Base-by-base conservation (phyloP, 345 rosid species). In the Psidium friedrichsthalianum region DNA sequence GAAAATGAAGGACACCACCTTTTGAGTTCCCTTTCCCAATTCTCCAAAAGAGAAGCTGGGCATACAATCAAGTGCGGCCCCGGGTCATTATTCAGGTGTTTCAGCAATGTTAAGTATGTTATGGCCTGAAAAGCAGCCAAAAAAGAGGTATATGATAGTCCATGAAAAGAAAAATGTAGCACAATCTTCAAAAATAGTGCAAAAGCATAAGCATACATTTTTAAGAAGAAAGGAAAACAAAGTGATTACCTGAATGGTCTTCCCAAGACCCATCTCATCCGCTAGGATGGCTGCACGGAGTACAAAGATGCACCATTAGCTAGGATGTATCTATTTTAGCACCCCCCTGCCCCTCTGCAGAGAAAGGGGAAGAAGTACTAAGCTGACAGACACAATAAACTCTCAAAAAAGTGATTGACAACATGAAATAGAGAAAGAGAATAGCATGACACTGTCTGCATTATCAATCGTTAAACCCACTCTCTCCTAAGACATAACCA, bases 221-320 rank as follows among this genome's bases (percentile, higher is more conserved):
- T 10, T 20, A 44, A n/a, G 44, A 51, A 27, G 18, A 54, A 52
- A 42, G 25, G 15, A 7, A n/a, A 47, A 82, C 56, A 83, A 36
- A 76, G 85, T 69, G 49, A 74, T 54, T 86, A 97, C 99, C 99
- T 97, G 99, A 89, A 97, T 92, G 84, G 99, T 97, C 93, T 96
- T 97, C 85, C 99, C 98, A 57, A 97, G 98, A 88, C 99, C 98
- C 99, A 94, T 97, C 93, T 97, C 99, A 89, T 96, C 99, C 13
- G 98, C 99, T 90, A 96, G 90, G 92, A 96, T 94, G 88, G 99
- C 99, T 96, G 94, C 94, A 94, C 40, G 40, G 40, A 82, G 87
- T 22, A 86, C 64, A 90, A 88, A 90, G 54, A 49, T 76, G 76
- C 83, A 87, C 83, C 86, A 88, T 44, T 84, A 89, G 57, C 57